phyloP scores from a whole-genome alignment of 1,284 basidiomycete genomes.

The Ustilago sp. region DNA sequence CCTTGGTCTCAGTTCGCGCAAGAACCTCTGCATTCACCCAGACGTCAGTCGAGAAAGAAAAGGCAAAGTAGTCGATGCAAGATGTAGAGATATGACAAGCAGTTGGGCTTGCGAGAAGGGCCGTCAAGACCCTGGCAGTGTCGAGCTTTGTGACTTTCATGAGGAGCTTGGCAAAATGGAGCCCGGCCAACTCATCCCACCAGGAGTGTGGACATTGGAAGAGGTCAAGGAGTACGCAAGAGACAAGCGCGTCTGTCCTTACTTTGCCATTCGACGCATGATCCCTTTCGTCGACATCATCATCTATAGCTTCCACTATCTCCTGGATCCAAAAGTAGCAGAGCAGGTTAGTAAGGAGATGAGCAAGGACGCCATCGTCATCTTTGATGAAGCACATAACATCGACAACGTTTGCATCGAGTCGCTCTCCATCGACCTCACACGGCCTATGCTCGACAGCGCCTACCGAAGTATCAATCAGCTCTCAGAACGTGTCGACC shows the following conservation, averaged over 20 bases:
- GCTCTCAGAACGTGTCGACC: conserved; percentile 91
- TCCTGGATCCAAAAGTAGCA: conserved; percentile 98
- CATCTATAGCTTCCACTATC: conserved; percentile 99
- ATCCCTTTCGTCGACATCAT: conserved; percentile 96
- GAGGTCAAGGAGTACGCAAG: conserved; percentile 90
- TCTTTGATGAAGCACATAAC: conserved; percentile 99
- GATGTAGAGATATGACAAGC: conserved; percentile 94
- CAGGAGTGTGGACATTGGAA: conserved; percentile 93
- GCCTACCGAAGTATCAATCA: conserved; percentile 88
- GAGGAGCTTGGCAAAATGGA: conserved; percentile 87
- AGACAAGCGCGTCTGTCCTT: conserved; percentile 89
- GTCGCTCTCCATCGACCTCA: conserved; percentile 95
- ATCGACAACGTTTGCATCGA: conserved; percentile 99
- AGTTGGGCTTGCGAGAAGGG: conserved; percentile 86
- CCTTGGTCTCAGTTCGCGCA: conserved; percentile 91
- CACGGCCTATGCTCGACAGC: conserved; percentile 97
- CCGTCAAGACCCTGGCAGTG: conserved; percentile 87
- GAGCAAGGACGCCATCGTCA: conserved; percentile 97
- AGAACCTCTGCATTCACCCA: conserved; percentile 96
- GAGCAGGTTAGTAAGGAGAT: conserved; percentile 98
- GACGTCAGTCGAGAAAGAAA: conserved; percentile 97
- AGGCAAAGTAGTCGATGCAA: conserved; percentile 94
- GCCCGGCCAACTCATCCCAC: conserved; percentile 84
- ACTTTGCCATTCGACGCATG: conserved; percentile 97
- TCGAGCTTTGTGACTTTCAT: conserved; percentile 93